phyloP scores from a whole-genome alignment of 306 rosid genomes.

The Vigna nakashimae region DNA sequence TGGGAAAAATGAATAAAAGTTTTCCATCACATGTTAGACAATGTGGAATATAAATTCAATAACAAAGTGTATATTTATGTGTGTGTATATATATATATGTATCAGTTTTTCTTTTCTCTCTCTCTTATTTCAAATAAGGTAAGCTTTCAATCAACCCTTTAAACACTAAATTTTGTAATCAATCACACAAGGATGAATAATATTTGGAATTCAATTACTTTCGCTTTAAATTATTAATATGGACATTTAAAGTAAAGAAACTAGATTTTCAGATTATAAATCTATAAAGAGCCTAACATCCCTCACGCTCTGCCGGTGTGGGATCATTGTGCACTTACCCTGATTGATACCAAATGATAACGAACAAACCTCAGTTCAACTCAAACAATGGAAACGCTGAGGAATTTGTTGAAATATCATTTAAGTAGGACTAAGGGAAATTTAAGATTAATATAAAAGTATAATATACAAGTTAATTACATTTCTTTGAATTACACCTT shows the following conservation, averaged over 20 bases:
- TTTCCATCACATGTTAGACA: too few species aligned
- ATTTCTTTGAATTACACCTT: not conserved
- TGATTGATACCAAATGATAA: not conserved
- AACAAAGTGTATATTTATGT: too few species aligned
- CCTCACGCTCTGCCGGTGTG: not conserved
- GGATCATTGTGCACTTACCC: not conserved
- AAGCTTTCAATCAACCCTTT: too few species aligned
- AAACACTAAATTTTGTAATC: not conserved
- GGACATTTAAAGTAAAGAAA: not conserved
- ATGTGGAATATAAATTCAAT: too few species aligned
- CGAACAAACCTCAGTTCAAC: slow-evolving; percentile 19
- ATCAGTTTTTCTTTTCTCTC: too few species aligned
- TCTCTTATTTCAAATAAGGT: too few species aligned
- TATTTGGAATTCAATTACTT: too few species aligned
- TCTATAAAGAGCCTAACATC: not conserved
- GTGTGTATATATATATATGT: too few species aligned
- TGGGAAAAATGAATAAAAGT: too few species aligned
- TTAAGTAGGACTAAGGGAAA: not conserved
- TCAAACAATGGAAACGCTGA: slow-evolving; percentile 12
- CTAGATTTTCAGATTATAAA: not conserved
- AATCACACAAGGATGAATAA: too few species aligned
- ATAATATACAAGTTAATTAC: not conserved
- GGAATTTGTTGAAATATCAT: slow-evolving; percentile 12
- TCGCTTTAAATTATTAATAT: too few species aligned
- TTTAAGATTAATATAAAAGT: not conserved